phyloP scores from a whole-genome alignment of 148 eudicot genomes.

The Amaranthus palmeri region DNA sequence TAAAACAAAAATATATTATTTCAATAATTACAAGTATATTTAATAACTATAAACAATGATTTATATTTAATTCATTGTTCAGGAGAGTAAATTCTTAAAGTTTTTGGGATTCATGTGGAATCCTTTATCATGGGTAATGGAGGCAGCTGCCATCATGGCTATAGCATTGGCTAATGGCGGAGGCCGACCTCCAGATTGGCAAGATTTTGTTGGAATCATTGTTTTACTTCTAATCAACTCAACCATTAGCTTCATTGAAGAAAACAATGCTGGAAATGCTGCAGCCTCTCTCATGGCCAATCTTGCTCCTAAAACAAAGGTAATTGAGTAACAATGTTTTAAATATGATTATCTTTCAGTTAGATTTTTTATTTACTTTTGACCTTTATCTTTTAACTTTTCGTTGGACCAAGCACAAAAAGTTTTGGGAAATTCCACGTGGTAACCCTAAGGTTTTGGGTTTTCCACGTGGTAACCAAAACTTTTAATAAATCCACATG shows the following conservation, averaged over 20 bases:
- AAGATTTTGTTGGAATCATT: constrained; percentile 68
- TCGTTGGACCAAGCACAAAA: no score
- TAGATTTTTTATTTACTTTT: no score
- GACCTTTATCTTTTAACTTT: no score
- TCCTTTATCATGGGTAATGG: constrained; percentile 91
- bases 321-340: not conserved
- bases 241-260: constrained; percentile 69
- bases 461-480: no score
- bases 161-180: constrained; percentile 68
- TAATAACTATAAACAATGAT: not conserved
- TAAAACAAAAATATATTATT: no score
- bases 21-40: no score
- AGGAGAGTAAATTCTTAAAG: constrained; percentile 61
- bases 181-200: constrained; percentile 75
- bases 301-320: constrained; percentile 67
- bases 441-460: no score
- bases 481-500: no score
- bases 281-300: constrained; percentile 82
- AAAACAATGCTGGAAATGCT: constrained; percentile 68
- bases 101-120: constrained; percentile 86
- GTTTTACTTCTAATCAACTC: constrained; percentile 66
- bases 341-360: no score
- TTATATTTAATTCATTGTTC: not conserved
- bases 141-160: constrained; percentile 74
- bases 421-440: no score